Evolutionary conservation across 2,329 filamentous ascomycete genomes (phyloP).

Genomic region (Aspergillus sp.): DNA sequence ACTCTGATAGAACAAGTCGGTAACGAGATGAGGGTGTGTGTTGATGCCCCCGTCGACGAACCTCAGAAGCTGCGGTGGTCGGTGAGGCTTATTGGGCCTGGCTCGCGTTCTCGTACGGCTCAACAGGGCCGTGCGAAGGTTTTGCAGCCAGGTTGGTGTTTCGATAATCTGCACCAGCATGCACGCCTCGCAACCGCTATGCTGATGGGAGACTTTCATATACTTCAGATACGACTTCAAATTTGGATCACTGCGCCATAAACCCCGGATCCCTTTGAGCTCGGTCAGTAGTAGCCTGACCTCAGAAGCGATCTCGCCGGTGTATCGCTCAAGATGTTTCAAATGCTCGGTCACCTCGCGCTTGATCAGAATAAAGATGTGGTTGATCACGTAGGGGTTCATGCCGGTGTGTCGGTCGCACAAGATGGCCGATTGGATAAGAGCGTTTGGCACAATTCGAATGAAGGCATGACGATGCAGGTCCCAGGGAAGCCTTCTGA

Average conservation of each 20-base stretch:
- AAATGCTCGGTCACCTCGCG: constrained; percentile 26
- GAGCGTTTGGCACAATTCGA: constrained; percentile 15
- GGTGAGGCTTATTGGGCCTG: constrained; percentile 12
- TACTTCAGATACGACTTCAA: neutral
- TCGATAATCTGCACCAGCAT: constrained; percentile 34
- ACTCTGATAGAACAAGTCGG: constrained; percentile 14
- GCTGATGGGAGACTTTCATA: constrained; percentile 18
- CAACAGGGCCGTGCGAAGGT: constrained; percentile 30
- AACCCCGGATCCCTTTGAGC: constrained; percentile 28
- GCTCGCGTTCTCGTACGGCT: constrained; percentile 30
- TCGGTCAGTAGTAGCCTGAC: constrained; percentile 14
- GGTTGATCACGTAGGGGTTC: constrained; percentile 23
- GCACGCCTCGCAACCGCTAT: constrained; percentile 38
- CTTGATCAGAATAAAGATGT: constrained; percentile 21
- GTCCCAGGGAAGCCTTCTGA: constrained; percentile 11
- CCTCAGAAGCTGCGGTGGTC: constrained; percentile 24
- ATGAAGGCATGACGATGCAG: constrained; percentile 14
- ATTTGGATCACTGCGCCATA: constrained; percentile 27
- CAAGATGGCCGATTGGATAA: constrained; percentile 18
- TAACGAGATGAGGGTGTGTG: constrained; percentile 7
- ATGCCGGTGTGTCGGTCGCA: constrained; percentile 24
- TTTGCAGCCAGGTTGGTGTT: constrained; percentile 25
- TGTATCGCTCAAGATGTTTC: constrained; percentile 18
- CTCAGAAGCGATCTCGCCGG: constrained; percentile 9
- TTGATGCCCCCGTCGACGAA: constrained; percentile 33